Percentiles rank a stretch among this genome's conserved stretches.
Evolutionary conservation across 2,329 filamentous ascomycete species (phyloP).

Genomic region (Aaosphaeria arxii): DNA sequence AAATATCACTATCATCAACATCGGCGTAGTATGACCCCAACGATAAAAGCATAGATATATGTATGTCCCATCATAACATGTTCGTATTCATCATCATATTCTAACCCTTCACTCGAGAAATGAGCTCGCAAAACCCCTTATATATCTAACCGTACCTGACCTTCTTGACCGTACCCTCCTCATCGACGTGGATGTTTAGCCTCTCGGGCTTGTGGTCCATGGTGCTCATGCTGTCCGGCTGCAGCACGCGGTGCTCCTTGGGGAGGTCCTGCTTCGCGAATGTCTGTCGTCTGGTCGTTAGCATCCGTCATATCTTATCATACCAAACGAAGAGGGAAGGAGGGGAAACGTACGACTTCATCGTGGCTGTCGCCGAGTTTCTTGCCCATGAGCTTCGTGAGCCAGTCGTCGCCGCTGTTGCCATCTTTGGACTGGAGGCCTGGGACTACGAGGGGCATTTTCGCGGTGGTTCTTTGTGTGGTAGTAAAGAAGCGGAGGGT

Average conservation of each 20-base stretch:
- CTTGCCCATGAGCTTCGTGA: conserved; percentile 50
- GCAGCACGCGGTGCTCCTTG: conserved; percentile 45
- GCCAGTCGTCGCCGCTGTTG: conserved; percentile 40
- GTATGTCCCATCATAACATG: neutral
- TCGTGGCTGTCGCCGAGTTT: conserved; percentile 48
- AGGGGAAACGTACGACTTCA: conserved; percentile 37
- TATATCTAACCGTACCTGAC: conserved; percentile 43
- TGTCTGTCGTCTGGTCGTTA: conserved; percentile 36
- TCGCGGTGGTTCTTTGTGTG: conserved; percentile 3
- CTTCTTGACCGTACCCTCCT: conserved; percentile 49
- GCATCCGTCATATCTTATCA: neutral
- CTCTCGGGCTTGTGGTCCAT: conserved; percentile 49
- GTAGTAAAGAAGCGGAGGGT: neutral
- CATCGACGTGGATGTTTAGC: conserved; percentile 49
- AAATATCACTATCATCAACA: neutral
- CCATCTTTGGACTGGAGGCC: conserved; percentile 40
- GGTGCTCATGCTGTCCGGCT: conserved; percentile 45
- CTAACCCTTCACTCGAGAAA: neutral
- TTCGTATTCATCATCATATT: neutral
- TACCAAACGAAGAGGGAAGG: no score
- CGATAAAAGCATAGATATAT: neutral
- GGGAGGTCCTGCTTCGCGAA: conserved; percentile 51
- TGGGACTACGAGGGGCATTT: conserved; percentile 53
- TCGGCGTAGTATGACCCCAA: neutral
- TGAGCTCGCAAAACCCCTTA: neutral